Conservation (phyloP, 495 filamentous ascomycete species). For the Aspergillus coremiiformis region DNA sequence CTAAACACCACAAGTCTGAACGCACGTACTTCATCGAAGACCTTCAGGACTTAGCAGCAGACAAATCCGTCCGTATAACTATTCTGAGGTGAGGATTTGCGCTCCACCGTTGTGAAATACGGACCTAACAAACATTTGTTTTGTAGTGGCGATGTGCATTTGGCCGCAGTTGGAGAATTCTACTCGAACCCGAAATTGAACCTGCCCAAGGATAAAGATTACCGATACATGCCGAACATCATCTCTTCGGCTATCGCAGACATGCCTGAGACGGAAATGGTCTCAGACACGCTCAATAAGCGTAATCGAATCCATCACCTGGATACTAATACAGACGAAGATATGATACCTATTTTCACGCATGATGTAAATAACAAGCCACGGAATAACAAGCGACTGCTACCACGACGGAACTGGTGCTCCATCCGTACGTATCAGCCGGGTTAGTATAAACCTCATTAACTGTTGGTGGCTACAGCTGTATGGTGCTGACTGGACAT, state of each 20-base stretch:
- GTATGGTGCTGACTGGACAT: slow-evolving; percentile 5
- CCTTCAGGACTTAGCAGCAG: slow-evolving; percentile 81
- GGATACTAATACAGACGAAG: slow-evolving; percentile 71
- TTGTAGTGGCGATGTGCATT: slow-evolving; percentile 77
- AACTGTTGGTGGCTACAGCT: not conserved
- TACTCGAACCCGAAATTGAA: slow-evolving; percentile 78
- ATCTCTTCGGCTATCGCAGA: slow-evolving; percentile 91
- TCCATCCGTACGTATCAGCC: slow-evolving; percentile 77
- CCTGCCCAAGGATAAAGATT: slow-evolving; percentile 75
- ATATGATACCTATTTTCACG: slow-evolving; percentile 88
- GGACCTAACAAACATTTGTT: slow-evolving; percentile 1
- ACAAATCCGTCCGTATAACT: slow-evolving; percentile 86
- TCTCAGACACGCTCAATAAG: slow-evolving; percentile 88
- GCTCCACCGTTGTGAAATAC: not conserved
- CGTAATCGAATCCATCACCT: slow-evolving; percentile 87
- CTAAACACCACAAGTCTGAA: slow-evolving; percentile 85
- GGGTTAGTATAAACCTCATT: slow-evolving; percentile 29
- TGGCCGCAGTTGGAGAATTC: slow-evolving; percentile 89
- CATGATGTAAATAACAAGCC: slow-evolving; percentile 82
- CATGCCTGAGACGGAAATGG: slow-evolving; percentile 76
- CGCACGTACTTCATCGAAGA: slow-evolving; percentile 80
- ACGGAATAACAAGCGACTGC: slow-evolving; percentile 84
- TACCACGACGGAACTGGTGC: slow-evolving; percentile 91
- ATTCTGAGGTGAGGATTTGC: slow-evolving; percentile 56
- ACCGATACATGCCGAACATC: slow-evolving; percentile 87